A percentile compares a stretch with the other conserved stretches of the same genome.
These are phyloP conservation scores for Thraustochytrium sp. DNA, from an alignment of 352 stramenopile species.

Conservation along the genomic window DNA sequence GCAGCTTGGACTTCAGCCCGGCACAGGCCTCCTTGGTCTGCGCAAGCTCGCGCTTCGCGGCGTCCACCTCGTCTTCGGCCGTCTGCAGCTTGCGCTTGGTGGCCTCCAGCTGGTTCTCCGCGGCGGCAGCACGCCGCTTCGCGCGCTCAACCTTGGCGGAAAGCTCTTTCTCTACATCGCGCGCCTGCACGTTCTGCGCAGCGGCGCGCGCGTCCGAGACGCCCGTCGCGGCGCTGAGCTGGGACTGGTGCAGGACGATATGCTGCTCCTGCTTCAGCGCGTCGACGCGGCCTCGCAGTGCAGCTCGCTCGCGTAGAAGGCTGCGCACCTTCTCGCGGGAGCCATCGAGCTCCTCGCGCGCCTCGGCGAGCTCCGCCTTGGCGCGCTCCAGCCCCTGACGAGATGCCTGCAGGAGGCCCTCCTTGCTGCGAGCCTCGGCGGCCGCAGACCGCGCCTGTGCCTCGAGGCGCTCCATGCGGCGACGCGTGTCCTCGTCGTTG, in stretches of 20 bases:
- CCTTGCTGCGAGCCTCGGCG: not conserved
- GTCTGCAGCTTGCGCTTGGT: not conserved
- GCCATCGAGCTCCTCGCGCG: not conserved
- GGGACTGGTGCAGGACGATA: not conserved
- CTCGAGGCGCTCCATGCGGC: not conserved
- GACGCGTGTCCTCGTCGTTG: not conserved
- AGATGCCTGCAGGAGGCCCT: not conserved
- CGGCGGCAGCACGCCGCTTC: not conserved
- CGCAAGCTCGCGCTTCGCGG: not conserved
- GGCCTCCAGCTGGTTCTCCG: not conserved
- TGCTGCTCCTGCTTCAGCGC: not conserved
- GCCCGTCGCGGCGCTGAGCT: not conserved
- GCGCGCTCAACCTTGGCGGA: not conserved
- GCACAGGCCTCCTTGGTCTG: not conserved
- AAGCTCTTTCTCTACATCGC: constrained; percentile 12
- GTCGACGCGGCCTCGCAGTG: not conserved
- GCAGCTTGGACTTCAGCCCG: not conserved
- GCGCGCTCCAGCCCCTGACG: not conserved
- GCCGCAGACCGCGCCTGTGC: not conserved
- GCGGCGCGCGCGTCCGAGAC: not conserved
- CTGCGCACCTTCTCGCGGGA: not conserved
- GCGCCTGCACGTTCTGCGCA: not conserved
- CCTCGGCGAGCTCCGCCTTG: not conserved
- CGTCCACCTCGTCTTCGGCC: not conserved
- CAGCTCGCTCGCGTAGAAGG: not conserved